Evolutionary conservation across 331 rosid species (phyloP), one percentile per base, ranked within the genome.

Genomic region (Spiraea crenata): DNA sequence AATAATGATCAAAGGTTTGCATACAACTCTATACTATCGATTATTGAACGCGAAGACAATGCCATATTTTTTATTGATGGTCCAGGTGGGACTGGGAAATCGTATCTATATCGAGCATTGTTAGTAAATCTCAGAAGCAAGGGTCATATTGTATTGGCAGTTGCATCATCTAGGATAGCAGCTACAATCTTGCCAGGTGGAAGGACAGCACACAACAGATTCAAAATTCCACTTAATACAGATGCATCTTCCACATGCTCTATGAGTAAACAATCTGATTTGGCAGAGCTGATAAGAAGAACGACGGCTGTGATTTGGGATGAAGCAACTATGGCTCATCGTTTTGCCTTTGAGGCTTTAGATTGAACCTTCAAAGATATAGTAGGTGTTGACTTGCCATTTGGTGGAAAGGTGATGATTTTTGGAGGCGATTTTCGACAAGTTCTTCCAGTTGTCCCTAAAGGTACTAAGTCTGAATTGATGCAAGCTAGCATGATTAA

Each of bases 401-500:
- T 13, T 50, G 56, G 9, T 13, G 56, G 56, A 50, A 25, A 25
- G 2, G 31, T 25, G 31, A 25, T 51, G 19, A 46, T 72, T 3
- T 56, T 54, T 3, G 52, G 63, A 6, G 64, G 54, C 5, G 41
- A 69, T 69, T 69, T 69, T 69, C 11, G 69, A 25, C 60, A 74
- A 19, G 66, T 66, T 3, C 34, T 75, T 1, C 56, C 44, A 13
- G 59, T 51, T 19, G 16, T 76, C 10, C 57, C 58, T 3, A 6
- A 15, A 25, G 75, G 25, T 7, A 61, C 20, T 60, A 62, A 3
- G 14, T 14, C 6, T 51, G 9, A 75, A 17, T n/a, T 40, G 12
- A 7, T 66, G 4, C n/a, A 65, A 4, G 67, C 60, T 15, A 41
- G 48, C 31, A 3, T 69, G 2, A 48, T 52, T 1, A 69, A 54